Percentiles rank a stretch among this genome's conserved stretches.
Conservation (phyloP, 192 early-diverging fungal species). For the Rhizophagus sp. region DNA sequence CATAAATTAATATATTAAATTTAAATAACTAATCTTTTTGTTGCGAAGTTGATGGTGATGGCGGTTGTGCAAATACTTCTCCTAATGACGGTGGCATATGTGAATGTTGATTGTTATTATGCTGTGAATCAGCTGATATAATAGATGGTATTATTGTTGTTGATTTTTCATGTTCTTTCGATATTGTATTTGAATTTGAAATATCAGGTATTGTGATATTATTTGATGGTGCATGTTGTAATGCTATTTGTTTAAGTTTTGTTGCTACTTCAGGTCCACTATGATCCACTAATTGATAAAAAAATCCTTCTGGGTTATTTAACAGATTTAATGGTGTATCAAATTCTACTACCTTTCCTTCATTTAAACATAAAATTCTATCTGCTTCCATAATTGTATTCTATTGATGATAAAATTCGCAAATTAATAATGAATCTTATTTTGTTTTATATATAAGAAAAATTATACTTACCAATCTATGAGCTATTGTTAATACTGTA, state of each 20-base stretch:
- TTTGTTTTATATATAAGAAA: slow-evolving; percentile 24
- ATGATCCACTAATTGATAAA: slow-evolving; percentile 38
- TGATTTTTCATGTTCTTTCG: too few relatives aligned
- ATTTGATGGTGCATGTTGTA: slow-evolving; percentile 32
- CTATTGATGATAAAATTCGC: neutral
- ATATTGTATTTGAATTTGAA: neutral
- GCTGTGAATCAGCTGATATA: neutral
- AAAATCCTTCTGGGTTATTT: slow-evolving; percentile 42
- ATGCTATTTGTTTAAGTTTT: slow-evolving; percentile 36
- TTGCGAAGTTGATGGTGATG: neutral
- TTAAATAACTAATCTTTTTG: too few relatives aligned
- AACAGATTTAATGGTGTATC: slow-evolving; percentile 40
- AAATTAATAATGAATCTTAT: neutral
- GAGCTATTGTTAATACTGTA: slow-evolving; percentile 69
- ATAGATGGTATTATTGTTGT: neutral
- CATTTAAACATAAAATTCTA: slow-evolving; percentile 52
- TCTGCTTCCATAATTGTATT: slow-evolving; percentile 59
- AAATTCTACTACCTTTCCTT: slow-evolving; percentile 50
- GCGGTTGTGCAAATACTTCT: neutral
- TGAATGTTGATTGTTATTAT: neutral
- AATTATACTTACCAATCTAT: slow-evolving; percentile 48
- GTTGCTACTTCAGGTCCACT: slow-evolving; percentile 39
- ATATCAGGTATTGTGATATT: neutral
- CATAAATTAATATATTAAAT: too few relatives aligned
- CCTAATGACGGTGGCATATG: slow-evolving; percentile 22